phyloP scores from a whole-genome alignment of 257 asterid species.

The Solanum virginianum region DNA sequence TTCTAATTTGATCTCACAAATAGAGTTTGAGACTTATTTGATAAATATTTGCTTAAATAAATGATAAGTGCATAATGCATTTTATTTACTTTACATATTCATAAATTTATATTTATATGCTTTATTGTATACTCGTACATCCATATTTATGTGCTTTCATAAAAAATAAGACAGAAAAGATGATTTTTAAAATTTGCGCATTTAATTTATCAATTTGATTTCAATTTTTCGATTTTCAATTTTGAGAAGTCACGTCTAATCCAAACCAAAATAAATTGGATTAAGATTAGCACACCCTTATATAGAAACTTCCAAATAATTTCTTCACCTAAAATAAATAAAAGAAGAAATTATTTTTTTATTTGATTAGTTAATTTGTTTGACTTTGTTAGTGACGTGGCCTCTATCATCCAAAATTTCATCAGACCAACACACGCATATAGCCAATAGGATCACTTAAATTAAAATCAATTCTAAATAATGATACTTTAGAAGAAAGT shows the following conservation, averaged over 20 bases:
- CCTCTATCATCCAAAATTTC: background rate
- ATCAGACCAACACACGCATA: background rate
- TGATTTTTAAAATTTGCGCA: background rate
- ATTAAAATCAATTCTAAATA: background rate
- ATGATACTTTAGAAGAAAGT: background rate
- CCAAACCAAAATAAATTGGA: background rate
- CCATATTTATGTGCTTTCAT: background rate
- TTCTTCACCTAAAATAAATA: background rate
- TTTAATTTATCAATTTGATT: background rate
- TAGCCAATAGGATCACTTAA: background rate
- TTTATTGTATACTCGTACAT: background rate
- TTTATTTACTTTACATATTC: background rate
- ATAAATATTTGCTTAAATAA: too few species aligned
- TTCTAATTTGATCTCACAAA: background rate
- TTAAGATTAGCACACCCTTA: background rate
- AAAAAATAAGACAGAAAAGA: background rate
- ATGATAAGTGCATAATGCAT: background rate
- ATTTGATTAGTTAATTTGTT: background rate
- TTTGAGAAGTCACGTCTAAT: background rate
- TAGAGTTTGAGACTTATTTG: background rate
- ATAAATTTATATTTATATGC: background rate
- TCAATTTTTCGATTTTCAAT: background rate
- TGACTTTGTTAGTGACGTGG: background rate
- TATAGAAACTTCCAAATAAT: background rate
- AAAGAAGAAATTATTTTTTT: background rate